Percentiles rank a stretch among this genome's conserved stretches.
phyloP scores from a whole-genome alignment of 768 basidiomycete genomes.

The Naganishia randhawae region DNA sequence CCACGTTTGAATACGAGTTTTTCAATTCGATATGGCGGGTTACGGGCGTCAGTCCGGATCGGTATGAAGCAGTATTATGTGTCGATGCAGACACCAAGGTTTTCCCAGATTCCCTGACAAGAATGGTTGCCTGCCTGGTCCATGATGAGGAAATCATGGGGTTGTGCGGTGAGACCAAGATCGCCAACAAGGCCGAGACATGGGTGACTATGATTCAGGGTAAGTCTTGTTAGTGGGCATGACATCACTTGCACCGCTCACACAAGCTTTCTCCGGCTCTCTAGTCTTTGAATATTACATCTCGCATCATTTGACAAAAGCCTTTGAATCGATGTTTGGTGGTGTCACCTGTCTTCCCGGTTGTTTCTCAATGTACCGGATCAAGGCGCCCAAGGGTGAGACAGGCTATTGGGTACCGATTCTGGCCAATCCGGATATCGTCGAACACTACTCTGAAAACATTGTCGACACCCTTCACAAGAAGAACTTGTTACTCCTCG shows the following conservation, averaged over 20 bases:
- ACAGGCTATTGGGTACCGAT: conserved; percentile 98
- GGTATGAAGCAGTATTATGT: conserved; percentile 90
- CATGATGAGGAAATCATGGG: conserved; percentile 98
- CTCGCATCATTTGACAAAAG: conserved; percentile 97
- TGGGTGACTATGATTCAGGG: conserved; percentile 99
- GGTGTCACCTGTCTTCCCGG: conserved; percentile 99
- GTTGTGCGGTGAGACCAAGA: conserved; percentile 98
- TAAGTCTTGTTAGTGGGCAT: conserved; percentile 51
- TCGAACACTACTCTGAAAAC: conserved; percentile 98
- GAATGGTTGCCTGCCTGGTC: conserved; percentile 96
- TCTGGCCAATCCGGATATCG: conserved; percentile 95
- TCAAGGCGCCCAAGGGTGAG: conserved; percentile 97
- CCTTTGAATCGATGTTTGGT: conserved; percentile 98
- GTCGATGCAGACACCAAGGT: conserved; percentile 98
- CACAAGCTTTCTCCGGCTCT: conserved; percentile 7
- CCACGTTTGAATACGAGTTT: conserved; percentile 98
- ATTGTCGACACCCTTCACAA: conserved; percentile 98
- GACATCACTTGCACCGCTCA: not conserved
- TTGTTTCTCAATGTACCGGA: conserved; percentile 99
- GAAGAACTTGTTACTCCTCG: conserved; percentile 94
- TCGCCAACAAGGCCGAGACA: conserved; percentile 96
- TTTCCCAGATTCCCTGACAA: conserved; percentile 93
- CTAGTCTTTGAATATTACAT: conserved; percentile 99
- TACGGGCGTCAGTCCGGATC: conserved; percentile 91
- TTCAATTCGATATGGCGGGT: conserved; percentile 97